Base-by-base conservation (phyloP, 2,329 filamentous ascomycete genomes). In the Aspergillus intermedius region DNA sequence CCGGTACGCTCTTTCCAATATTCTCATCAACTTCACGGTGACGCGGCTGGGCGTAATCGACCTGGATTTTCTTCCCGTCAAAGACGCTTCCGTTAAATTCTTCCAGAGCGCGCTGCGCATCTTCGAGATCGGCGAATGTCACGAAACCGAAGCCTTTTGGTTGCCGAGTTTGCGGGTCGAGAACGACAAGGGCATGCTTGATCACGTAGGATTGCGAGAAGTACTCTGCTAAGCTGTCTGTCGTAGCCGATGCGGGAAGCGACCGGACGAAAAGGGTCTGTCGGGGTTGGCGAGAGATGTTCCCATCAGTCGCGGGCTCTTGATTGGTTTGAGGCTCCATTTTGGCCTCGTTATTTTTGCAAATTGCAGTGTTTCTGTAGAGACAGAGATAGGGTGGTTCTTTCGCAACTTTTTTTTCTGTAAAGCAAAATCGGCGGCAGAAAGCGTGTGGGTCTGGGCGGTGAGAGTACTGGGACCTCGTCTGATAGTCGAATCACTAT, bases 91-190 rank as follows among this genome's bases (percentile, higher is more conserved):
- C 87, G 68, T 95, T 82, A 63, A 96, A 81, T 66, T 94, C 86
- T 49, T 85, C 80, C 64, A 87, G 80, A 15, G 93, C 94, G 54
- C 84, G 80, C 55, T 84, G 75, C 10, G 91, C 91, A 74, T 98
- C 93, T 56, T 96, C 91, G 25, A 87, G 81, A 65, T 98, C 93
- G 59, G 91, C 88, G 62, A 98, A 93, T 2, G 93, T 97, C 49
- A 98, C 91, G 70, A 98, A 98, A 46, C 93, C 93, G 68, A 90
- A 98, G 15, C 93, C 91, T 64, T 88, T 86, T 12, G 89, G 96
- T 58, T 84, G 76, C 64, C 95, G 95, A 2, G 91, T 95, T 55
- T 83, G 77, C 13, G 87, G 83, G 66, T 98, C 91, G 49, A 86
- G 74, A 35, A 98, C 90, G 4, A 95, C 90, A n/a, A 87, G 88